Evolutionary conservation across 2,329 filamentous ascomycete genomes (phyloP).

Genomic region (Aureobasidium sp.): DNA sequence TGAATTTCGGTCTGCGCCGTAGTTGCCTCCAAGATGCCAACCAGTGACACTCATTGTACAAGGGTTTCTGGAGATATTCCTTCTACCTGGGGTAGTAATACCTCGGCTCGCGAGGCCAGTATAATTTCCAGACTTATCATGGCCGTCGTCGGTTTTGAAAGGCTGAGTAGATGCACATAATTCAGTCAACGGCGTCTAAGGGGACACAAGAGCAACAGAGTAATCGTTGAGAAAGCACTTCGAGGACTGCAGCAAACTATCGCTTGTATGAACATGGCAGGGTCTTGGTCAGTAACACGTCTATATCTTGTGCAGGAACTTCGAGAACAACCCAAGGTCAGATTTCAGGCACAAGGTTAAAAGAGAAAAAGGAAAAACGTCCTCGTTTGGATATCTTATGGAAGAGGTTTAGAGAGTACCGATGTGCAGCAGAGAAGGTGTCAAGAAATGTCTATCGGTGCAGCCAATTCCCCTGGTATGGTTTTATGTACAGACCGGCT

Average conservation of each 20-base stretch:
- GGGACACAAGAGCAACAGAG: no score
- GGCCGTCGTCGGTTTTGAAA: no score
- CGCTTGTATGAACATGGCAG: no score
- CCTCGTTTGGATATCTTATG: conserved; percentile 8
- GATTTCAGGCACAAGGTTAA: neutral
- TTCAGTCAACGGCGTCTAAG: no score
- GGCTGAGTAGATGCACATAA: no score
- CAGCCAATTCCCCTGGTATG: neutral
- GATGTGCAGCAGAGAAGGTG: neutral
- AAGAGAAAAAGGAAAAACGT: neutral
- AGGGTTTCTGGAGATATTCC: no score
- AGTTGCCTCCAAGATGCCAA: neutral
- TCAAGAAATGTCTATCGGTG: conserved; percentile 4
- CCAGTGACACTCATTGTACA: neutral
- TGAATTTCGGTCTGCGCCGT: neutral
- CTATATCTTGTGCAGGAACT: neutral
- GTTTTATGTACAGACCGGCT: conserved; percentile 13
- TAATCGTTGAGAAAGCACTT: no score
- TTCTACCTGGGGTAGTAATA: no score
- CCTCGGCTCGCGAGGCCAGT: no score
- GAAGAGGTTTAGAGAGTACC: neutral
- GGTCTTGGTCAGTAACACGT: neutral
- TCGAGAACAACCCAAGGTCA: neutral
- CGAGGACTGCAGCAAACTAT: no score
- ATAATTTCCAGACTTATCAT: no score